Percentiles rank a stretch among this genome's conserved stretches.
Evolutionary conservation across 1,284 basidiomycete genomes (phyloP).

Genomic region (Sanghuangporus baumii): DNA sequence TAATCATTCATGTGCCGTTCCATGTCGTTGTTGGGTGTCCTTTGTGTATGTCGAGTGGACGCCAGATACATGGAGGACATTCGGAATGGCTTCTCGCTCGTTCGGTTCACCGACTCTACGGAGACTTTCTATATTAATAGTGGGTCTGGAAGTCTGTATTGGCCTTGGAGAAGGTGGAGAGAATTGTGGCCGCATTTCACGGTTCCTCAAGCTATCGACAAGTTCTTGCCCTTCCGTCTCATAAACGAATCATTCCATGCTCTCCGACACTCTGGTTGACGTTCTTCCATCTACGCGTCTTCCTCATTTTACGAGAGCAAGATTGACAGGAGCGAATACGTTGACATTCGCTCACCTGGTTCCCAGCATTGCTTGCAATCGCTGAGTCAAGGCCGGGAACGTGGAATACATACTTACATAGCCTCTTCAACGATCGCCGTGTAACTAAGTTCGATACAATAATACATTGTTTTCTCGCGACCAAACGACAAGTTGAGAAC

Average conservation of each 20-base stretch:
- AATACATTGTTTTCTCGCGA: neutral
- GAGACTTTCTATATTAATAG: too few relatives aligned
- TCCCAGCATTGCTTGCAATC: conserved; percentile 21
- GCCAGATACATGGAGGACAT: neutral
- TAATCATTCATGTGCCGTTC: neutral
- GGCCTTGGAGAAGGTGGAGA: too few relatives aligned
- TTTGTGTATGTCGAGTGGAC: neutral
- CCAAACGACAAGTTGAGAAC: neutral
- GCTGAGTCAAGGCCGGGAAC: neutral
- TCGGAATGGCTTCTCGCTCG: too few relatives aligned
- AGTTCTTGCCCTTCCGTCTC: neutral
- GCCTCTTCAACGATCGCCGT: neutral
- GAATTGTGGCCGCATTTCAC: too few relatives aligned
- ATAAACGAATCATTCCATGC: conserved; percentile 29
- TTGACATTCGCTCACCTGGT: conserved; percentile 18
- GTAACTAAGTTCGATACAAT: neutral
- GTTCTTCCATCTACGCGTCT: conserved; percentile 56
- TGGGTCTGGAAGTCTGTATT: too few relatives aligned
- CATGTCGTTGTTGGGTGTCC: neutral
- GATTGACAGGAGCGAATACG: conserved; percentile 29
- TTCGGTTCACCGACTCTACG: too few relatives aligned
- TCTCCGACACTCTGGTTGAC: conserved; percentile 87
- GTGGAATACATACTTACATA: conserved; percentile 14
- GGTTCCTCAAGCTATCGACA: neutral
- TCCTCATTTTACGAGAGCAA: conserved; percentile 89